These are phyloP conservation scores for Claviceps sp. DNA, from an alignment of 2,329 filamentous ascomycete species.

Conservation along the genomic window DNA sequence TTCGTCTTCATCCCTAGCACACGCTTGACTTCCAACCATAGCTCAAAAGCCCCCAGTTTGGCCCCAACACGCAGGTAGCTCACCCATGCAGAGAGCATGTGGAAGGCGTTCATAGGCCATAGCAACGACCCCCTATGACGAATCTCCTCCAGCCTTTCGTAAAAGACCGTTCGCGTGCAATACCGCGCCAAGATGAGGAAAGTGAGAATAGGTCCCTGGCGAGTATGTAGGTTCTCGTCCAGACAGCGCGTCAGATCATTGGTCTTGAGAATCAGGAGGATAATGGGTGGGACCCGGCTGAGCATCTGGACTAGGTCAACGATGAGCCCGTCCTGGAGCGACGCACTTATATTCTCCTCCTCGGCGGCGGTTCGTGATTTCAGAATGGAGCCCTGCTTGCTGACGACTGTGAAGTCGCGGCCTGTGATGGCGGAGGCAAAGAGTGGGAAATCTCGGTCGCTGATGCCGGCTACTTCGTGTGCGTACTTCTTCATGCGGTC, in stretches of 20 bases:
- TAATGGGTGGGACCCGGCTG: constrained; percentile 78
- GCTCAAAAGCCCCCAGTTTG: constrained; percentile 50
- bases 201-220: constrained; percentile 48
- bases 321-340: constrained; percentile 76
- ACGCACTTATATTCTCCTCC: constrained; percentile 73
- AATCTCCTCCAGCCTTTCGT: constrained; percentile 49
- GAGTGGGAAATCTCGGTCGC: constrained; percentile 79
- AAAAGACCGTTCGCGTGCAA: constrained; percentile 51
- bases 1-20: constrained; percentile 21
- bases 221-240: constrained; percentile 77
- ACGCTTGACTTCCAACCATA: constrained; percentile 44
- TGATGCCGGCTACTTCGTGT: constrained; percentile 76
- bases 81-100: constrained; percentile 42
- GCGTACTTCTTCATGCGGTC: constrained; percentile 76
- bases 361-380: constrained; percentile 56
- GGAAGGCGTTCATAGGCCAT: constrained; percentile 42
- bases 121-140: constrained; percentile 38
- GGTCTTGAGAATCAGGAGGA: constrained; percentile 90
- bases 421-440: constrained; percentile 96
- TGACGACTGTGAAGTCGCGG: constrained; percentile 71
- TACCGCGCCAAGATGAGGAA: constrained; percentile 59
- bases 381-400: constrained; percentile 41
- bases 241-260: constrained; percentile 91
- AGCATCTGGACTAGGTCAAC: constrained; percentile 80
- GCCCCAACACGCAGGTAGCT: constrained; percentile 46